These are phyloP conservation scores for Botrytis byssoidea DNA, from an alignment of 2,329 filamentous ascomycete species.

Conservation along the genomic window DNA sequence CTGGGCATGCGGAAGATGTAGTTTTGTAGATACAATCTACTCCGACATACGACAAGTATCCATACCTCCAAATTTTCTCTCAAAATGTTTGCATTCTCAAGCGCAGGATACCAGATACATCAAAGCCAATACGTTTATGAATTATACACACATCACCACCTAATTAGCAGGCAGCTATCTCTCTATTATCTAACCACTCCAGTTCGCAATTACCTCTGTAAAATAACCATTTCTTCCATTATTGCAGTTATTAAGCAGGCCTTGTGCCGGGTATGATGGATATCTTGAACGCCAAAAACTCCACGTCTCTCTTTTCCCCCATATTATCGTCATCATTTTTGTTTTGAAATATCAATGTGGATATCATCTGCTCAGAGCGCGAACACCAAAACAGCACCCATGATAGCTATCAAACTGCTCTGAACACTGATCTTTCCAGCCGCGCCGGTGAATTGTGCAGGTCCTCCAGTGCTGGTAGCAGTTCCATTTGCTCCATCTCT, in stretches of 20 bases:
- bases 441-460: constrained; percentile 15
- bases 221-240: background rate
- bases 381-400: background rate
- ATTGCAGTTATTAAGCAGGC: background rate
- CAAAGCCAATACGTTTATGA: background rate
- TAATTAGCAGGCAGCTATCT: background rate
- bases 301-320: background rate
- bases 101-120: background rate
- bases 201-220: background rate
- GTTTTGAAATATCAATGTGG: background rate
- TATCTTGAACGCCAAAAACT: constrained; percentile 8
- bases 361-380: background rate
- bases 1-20: background rate
- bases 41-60: background rate
- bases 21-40: background rate
- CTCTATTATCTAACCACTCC: background rate
- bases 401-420: background rate
- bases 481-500: constrained; percentile 1
- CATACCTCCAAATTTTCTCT: background rate
- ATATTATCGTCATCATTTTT: background rate
- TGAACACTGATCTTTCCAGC: background rate
- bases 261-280: background rate
- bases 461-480: constrained; percentile 6
- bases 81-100: background rate
- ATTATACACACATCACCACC: background rate